These are phyloP conservation scores for Parietaria judaica DNA, from an alignment of 306 rosid species.

Conservation along the genomic window DNA sequence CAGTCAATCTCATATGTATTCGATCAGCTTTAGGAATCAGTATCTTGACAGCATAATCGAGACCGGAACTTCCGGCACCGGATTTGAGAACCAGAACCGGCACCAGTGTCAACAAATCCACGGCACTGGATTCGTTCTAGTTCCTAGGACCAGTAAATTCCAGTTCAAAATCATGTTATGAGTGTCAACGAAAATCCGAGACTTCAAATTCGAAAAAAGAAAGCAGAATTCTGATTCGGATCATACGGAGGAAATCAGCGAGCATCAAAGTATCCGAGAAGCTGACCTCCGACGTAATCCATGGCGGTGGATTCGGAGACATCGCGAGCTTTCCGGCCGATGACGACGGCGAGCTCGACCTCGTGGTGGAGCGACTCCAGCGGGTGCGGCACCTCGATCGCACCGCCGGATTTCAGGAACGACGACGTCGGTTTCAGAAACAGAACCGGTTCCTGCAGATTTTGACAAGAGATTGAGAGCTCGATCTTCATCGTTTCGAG, in stretches of 20 bases:
- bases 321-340: slow-evolving; percentile 76
- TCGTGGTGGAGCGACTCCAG: slow-evolving; percentile 77
- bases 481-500: neutral
- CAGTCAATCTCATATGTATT: no score
- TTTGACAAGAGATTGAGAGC: neutral
- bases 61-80: no score
- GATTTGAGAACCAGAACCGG: no score
- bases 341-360: slow-evolving; percentile 92
- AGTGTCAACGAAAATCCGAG: no score
- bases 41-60: no score
- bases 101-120: no score
- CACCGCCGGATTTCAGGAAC: slow-evolving; percentile 78
- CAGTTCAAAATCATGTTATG: no score
- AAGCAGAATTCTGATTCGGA: neutral
- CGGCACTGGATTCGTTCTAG: neutral
- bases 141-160: neutral
- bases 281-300: slow-evolving; percentile 74
- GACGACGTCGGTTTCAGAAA: slow-evolving; percentile 92
- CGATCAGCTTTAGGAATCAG: no score
- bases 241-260: neutral
- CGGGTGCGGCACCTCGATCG: slow-evolving; percentile 77
- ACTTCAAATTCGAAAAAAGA: neutral
- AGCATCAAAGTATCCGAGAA: neutral
- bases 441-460: slow-evolving; percentile 64
- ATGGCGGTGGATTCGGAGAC: slow-evolving; percentile 69